Base-by-base conservation (phyloP, 192 early-diverging fungal species). In the Dissophora globulifera region DNA sequence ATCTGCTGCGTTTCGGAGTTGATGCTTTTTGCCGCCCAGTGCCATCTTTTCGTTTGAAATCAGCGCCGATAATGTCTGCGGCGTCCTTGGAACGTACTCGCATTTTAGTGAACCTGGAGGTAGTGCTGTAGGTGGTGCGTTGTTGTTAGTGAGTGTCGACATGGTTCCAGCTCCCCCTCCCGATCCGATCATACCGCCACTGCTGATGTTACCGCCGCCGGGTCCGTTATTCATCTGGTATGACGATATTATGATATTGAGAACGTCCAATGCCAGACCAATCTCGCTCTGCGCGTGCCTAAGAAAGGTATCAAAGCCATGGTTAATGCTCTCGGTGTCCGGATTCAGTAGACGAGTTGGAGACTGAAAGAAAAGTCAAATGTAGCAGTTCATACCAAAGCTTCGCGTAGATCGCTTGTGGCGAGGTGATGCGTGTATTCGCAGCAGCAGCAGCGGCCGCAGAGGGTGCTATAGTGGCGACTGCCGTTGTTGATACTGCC, bases 201-300 rank as follows among this genome's bases (percentile, higher is more conserved):
- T n/a, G n/a, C n/a, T n/a, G n/a, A n/a, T n/a, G n/a, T n/a, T n/a
- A 27, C 38, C 42, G 9, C 45, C 50, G 11, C 26, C 19, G 22
- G 48, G 17, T 11, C 51, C 63, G 10, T 50, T 26, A 50, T n/a
- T 40, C 17, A 26, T 3, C 23, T 76, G 72, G 33, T 62, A 76
- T 0, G 72, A 76, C 4, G 72, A 66, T 23, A 76, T 76, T 12
- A 76, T 60, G 16, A 67, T 76, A 58, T 66, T 76, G 52, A 76
- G 72, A 2, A 57, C 72, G 38, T 76, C 72, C 47, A 76, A 27
- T 0, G 72, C 72, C 23, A 76, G 60, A 17, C 72, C 57, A 45
- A 76, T 67, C 52, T 76, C 72, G 38, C 64, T 65, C 51, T 76
- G 72, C 20, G 72, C 72, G 26, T 67, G 72, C 72, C 72, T 76